phyloP scores from a whole-genome alignment of 2,329 filamentous ascomycete genomes.

The Pezicula carpinea region DNA sequence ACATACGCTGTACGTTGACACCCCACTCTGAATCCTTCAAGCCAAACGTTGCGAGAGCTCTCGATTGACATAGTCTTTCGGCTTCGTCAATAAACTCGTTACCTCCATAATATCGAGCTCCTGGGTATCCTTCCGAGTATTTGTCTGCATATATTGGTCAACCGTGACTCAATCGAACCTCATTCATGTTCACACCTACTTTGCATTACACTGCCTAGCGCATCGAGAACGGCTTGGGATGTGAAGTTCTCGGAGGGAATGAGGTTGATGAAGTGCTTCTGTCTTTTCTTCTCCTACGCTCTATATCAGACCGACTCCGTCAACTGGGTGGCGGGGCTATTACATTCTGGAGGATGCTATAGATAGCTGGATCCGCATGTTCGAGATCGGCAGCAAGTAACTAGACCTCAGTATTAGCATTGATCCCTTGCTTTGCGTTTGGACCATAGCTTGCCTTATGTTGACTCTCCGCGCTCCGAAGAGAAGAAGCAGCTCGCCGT shows the following conservation, averaged over 20 bases:
- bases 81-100: constrained; percentile 94
- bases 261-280: constrained; percentile 98
- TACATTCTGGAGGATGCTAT: constrained; percentile 87
- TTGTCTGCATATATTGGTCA: constrained; percentile 59
- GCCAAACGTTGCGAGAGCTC: constrained; percentile 82
- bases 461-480: constrained; percentile 44
- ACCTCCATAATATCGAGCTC: constrained; percentile 92
- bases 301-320: constrained; percentile 7
- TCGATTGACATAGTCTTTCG: constrained; percentile 83
- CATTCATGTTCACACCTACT: constrained; percentile 49
- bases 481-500: constrained; percentile 24
- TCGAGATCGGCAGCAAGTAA: constrained; percentile 74
- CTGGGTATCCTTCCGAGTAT: constrained; percentile 97
- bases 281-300: constrained; percentile 88
- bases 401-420: constrained; percentile 39
- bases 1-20: constrained; percentile 85
- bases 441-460: constrained; percentile 44
- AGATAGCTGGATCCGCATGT: constrained; percentile 82
- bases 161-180: constrained; percentile 32
- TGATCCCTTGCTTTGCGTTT: constrained; percentile 2
- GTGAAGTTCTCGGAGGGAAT: constrained; percentile 97
- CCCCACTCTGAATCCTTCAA: constrained; percentile 86
- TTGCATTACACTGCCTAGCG: constrained; percentile 90
- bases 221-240: constrained; percentile 86
- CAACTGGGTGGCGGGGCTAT: constrained; percentile 4